These are phyloP conservation scores for Boletus speciosus DNA, from an alignment of 768 basidiomycete genomes.

Conservation along the genomic window DNA sequence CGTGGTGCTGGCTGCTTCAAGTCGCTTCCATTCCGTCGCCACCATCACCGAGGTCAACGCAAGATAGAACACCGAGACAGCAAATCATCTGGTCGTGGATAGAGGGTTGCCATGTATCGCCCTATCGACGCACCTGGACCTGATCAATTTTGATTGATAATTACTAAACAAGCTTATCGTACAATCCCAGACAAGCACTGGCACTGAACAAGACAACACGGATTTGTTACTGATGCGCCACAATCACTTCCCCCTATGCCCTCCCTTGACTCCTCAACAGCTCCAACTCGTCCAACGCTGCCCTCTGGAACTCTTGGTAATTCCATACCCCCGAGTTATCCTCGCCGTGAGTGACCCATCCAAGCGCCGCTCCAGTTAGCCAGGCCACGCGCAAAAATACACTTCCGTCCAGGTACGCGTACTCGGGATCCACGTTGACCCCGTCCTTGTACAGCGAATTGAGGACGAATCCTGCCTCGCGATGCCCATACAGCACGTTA, in stretches of 20 bases:
- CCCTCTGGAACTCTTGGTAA: slow-evolving; percentile 29
- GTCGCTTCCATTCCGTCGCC: not conserved
- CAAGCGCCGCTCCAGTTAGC: slow-evolving; percentile 43
- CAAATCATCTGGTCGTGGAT: too few species aligned
- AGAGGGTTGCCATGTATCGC: not conserved
- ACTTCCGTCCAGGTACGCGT: slow-evolving; percentile 53
- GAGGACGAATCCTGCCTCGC: slow-evolving; percentile 34
- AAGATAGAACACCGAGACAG: not conserved
- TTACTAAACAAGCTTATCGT: not conserved
- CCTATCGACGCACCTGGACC: not conserved
- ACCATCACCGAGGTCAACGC: not conserved
- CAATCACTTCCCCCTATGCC: slow-evolving; percentile 1
- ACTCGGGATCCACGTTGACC: slow-evolving; percentile 42
- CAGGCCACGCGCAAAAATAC: slow-evolving; percentile 59
- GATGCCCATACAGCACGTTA: slow-evolving; percentile 41
- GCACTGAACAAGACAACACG: not conserved
- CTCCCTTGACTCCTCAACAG: slow-evolving; percentile 18
- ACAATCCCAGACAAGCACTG: not conserved
- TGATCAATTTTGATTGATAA: not conserved
- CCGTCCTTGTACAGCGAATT: slow-evolving; percentile 20
- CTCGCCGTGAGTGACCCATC: slow-evolving; percentile 41
- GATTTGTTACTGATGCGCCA: not conserved
- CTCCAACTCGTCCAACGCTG: slow-evolving; percentile 23
- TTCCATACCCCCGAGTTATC: slow-evolving; percentile 25
- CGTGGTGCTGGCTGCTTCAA: not conserved